Evolutionary conservation across 2,329 filamentous ascomycete genomes (phyloP).

Genomic region (Nothophaeocryptopus gaeumannii): DNA sequence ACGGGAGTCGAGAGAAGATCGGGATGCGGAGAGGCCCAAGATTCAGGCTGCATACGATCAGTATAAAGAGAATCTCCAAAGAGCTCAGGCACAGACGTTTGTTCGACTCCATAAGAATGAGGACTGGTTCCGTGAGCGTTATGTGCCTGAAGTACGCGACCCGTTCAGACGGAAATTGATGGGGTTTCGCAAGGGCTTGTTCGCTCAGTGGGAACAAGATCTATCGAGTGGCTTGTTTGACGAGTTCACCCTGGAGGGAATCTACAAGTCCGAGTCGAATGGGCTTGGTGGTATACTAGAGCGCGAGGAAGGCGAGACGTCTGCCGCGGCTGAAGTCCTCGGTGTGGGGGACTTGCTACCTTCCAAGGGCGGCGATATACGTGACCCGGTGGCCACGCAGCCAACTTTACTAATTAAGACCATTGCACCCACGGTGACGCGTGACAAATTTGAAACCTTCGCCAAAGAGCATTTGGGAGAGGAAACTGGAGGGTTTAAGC

Average conservation of each 20-base stretch:
- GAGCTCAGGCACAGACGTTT: conserved; percentile 68
- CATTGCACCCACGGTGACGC: conserved; percentile 91
- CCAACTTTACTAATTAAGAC: conserved; percentile 97
- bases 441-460: conserved; percentile 87
- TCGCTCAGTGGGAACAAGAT: conserved; percentile 85
- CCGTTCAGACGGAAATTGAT: conserved; percentile 71
- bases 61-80: conserved; percentile 64
- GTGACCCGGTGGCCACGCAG: conserved; percentile 82
- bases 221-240: conserved; percentile 83
- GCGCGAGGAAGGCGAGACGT: conserved; percentile 93
- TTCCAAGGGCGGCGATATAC: conserved; percentile 76
- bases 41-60: conserved; percentile 68
- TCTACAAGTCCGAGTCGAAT: conserved; percentile 90
- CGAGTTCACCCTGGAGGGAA: conserved; percentile 88
- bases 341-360: conserved; percentile 89
- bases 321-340: conserved; percentile 84
- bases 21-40: conserved; percentile 73
- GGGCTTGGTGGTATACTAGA: conserved; percentile 80
- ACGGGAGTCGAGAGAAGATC: conserved; percentile 67
- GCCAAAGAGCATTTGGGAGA: conserved; percentile 93
- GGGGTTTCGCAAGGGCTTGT: conserved; percentile 74
- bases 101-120: conserved; percentile 90
- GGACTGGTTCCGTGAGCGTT: conserved; percentile 97
- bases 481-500: conserved; percentile 87
- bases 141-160: conserved; percentile 78